These are phyloP conservation scores for Cryptomeria japonica DNA, from an alignment of 75 land plant species.

Conservation along the genomic window DNA sequence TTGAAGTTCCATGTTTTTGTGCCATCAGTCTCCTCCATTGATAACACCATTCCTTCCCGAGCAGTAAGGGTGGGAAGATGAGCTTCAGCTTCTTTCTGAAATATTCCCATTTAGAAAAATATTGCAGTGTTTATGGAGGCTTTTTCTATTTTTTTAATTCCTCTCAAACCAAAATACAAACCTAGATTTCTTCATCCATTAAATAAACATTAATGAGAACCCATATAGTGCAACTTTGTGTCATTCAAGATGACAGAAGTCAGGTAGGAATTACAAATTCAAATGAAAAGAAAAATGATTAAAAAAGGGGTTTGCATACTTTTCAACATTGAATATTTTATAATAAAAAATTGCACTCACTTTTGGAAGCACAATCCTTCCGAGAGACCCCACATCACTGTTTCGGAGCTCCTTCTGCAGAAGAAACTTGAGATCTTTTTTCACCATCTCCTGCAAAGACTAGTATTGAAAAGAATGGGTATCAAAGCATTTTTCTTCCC, in stretches of 20 bases:
- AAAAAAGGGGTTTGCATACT: too few species aligned
- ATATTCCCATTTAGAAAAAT: neutral
- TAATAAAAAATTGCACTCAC: slow-evolving; percentile 19
- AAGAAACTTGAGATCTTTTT: slow-evolving; percentile 43
- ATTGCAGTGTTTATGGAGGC: neutral
- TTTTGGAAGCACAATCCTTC: slow-evolving; percentile 90
- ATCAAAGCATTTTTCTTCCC: neutral
- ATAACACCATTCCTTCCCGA: slow-evolving; percentile 54
- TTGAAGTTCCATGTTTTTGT: slow-evolving; percentile 55
- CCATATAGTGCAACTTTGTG: too few species aligned
- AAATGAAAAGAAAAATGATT: too few species aligned
- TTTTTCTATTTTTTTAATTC: neutral
- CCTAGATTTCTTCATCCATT: neutral
- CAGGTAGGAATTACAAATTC: too few species aligned
- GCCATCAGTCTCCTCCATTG: slow-evolving; percentile 58
- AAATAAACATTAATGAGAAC: too few species aligned
- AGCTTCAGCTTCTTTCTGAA: slow-evolving; percentile 69
- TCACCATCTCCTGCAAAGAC: neutral
- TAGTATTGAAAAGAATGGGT: neutral
- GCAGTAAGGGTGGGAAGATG: slow-evolving; percentile 52
- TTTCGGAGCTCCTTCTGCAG: slow-evolving; percentile 76
- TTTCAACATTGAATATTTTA: too few species aligned
- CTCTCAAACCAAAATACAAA: neutral
- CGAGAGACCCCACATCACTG: slow-evolving; percentile 77
- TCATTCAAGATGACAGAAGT: too few species aligned